Base-by-base conservation (phyloP, 2,329 filamentous ascomycete species). In the Paecilomyces dactylethromorphus region DNA sequence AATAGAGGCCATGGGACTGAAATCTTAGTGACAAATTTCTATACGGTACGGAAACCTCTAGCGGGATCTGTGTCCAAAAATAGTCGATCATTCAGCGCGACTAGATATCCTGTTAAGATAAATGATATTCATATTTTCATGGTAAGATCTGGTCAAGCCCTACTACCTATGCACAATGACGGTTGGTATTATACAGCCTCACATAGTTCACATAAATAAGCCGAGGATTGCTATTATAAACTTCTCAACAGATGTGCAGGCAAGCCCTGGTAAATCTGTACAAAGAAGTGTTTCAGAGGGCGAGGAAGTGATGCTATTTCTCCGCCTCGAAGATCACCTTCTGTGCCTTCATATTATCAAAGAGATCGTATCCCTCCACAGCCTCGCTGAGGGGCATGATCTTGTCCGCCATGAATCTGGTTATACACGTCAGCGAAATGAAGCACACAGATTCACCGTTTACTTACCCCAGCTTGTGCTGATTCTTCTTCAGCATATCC, bases 361-460 rank as follows among this genome's bases (percentile, higher is more conserved):
- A 91, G 26, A 90, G 75, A 8, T 87, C 82, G 68, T 90, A 91
- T 50, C 85, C 88, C 68, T 88, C 82, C 2, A 84, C 81, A 0
- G 87, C 88, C 56, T 87, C 78, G 4, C 80, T 80, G 49, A 91
- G 76, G 1, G 87, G 87, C 86, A 91, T 89, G 64, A 90, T 82
- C 65, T 88, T 86, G 61, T 91, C 86, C 54, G 87, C 86, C 87
- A 91, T 90, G 76, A 91, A 91, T 59, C 88, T 89, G 64, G 29
- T 49, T 45, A 31, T 33, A 12, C n/a, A n/a, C 53, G 58, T 69
- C 64, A 74, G 65, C 53, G 56, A 56, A 54, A 50, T 54, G 51
- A 53, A 53, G 51, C 13, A 35, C 31, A 39, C 6, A 32, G 60
- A 31, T 13, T 13, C 24, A 3, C 1, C 56, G 3, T 22, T 45